Evolutionary conservation across 2,329 filamentous ascomycete genomes (phyloP).

Genomic region (Aureobasidium sp.): DNA sequence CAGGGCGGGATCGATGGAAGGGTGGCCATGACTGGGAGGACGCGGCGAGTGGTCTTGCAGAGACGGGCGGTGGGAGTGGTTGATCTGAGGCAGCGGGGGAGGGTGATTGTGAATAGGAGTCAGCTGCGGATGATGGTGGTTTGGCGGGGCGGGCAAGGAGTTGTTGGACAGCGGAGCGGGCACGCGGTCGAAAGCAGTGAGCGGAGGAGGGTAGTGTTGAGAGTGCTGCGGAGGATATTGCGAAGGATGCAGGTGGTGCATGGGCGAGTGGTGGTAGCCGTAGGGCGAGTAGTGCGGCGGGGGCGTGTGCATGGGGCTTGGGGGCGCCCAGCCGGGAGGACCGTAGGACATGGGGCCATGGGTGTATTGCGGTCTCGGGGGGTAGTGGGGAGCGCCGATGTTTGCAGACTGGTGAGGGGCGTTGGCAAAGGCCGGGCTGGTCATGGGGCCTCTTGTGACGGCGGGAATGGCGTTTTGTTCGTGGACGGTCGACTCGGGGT

Average conservation of each 20-base stretch:
- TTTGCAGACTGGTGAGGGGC: constrained; percentile 44
- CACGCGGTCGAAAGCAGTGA: constrained; percentile 30
- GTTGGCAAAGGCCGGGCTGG: constrained; percentile 46
- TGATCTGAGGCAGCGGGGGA: not conserved
- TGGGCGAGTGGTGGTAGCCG: constrained; percentile 22
- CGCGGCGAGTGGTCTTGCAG: not conserved
- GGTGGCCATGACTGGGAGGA: not conserved
- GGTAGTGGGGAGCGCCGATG: constrained; percentile 39
- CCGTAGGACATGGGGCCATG: constrained; percentile 33
- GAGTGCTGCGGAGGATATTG: constrained; percentile 26
- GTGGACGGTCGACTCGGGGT: constrained; percentile 89
- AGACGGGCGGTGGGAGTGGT: not conserved
- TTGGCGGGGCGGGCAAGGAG: constrained; percentile 30
- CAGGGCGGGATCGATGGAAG: not conserved
- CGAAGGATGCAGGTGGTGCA: constrained; percentile 19
- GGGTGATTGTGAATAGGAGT: constrained; percentile 22
- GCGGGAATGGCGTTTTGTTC: constrained; percentile 73
- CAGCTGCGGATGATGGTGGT: constrained; percentile 21
- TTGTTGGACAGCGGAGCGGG: constrained; percentile 30
- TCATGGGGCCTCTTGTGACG: constrained; percentile 65
- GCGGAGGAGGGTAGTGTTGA: constrained; percentile 23
- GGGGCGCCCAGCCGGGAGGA: constrained; percentile 32
- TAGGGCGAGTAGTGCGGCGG: constrained; percentile 28
- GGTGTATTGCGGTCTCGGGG: constrained; percentile 29
- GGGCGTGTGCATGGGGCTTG: constrained; percentile 33